Evolutionary conservation across 805 yeast species (phyloP).

Genomic region (Pichia scutulata): DNA sequence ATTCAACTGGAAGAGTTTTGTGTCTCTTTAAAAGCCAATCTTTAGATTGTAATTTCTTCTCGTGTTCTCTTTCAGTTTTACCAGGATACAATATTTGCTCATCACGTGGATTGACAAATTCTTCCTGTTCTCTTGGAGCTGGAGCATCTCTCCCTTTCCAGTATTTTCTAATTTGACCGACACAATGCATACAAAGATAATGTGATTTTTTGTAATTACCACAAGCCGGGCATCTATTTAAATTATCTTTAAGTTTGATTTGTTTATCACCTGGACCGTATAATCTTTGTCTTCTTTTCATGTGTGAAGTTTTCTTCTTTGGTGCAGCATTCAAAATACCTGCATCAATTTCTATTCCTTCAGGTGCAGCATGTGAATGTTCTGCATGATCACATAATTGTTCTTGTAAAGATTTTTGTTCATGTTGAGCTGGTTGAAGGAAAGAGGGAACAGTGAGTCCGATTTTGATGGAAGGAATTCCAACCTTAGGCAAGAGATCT

Average conservation of each 20-base stretch:
- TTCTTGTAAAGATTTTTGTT: constrained; percentile 10
- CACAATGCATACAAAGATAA: constrained; percentile 89
- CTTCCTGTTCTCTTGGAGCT: constrained; percentile 28
- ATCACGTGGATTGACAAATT: constrained; percentile 50
- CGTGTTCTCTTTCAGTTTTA: constrained; percentile 41
- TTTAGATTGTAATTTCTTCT: constrained; percentile 41
- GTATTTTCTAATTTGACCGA: constrained; percentile 64
- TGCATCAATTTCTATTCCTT: constrained; percentile 43
- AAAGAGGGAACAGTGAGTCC: constrained; percentile 16
- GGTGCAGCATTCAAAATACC: constrained; percentile 89
- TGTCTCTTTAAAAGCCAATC: constrained; percentile 51
- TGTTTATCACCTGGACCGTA: constrained; percentile 81
- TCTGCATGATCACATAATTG: constrained; percentile 23
- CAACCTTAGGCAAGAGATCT: constrained; percentile 12
- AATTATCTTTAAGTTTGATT: constrained; percentile 61
- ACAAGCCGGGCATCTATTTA: constrained; percentile 92
- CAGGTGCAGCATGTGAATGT: constrained; percentile 27
- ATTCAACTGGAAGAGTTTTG: constrained; percentile 45
- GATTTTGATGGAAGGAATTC: constrained; percentile 15
- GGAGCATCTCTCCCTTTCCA: constrained; percentile 42
- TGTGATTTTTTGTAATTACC: constrained; percentile 89
- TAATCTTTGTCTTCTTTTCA: constrained; percentile 75
- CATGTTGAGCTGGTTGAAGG: constrained; percentile 8
- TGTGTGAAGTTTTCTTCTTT: constrained; percentile 85
- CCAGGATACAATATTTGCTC: constrained; percentile 68